phyloP scores from a whole-genome alignment of 768 basidiomycete genomes.

The Ramaria sp. region DNA sequence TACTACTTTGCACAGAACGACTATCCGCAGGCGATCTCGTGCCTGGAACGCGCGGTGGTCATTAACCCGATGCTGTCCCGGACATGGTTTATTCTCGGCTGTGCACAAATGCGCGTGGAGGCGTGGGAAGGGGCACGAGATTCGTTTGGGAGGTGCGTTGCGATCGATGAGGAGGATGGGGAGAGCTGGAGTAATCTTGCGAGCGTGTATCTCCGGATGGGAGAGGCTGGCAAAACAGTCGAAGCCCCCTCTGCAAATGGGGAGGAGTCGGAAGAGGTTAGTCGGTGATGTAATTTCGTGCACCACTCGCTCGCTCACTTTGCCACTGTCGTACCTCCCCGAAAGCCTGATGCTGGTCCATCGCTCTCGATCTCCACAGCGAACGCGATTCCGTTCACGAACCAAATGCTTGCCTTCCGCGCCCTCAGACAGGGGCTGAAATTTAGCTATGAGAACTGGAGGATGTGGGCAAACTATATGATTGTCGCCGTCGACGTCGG shows the following conservation, averaged over 20 bases:
- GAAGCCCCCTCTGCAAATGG: constrained; percentile 16
- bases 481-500: constrained; percentile 88
- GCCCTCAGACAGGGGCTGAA: constrained; percentile 87
- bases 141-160: constrained; percentile 77
- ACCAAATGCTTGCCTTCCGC: constrained; percentile 84
- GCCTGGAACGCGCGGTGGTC: constrained; percentile 60
- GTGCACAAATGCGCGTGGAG: constrained; percentile 72
- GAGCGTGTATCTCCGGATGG: constrained; percentile 83
- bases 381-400: background rate
- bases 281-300: background rate
- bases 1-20: constrained; percentile 62
- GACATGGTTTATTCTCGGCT: constrained; percentile 96
- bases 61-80: constrained; percentile 86
- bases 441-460: constrained; percentile 82
- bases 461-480: constrained; percentile 99
- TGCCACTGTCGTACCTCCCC: background rate
- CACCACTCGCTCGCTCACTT: background rate
- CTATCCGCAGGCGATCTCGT: constrained; percentile 51
- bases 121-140: constrained; percentile 76
- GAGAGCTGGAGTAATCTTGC: constrained; percentile 99
- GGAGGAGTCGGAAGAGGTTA: constrained; percentile 15
- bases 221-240: constrained; percentile 26
- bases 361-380: background rate
- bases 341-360: background rate
- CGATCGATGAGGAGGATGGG: constrained; percentile 90